Evolutionary conservation across 352 stramenopile genomes (phyloP).

Genomic region (Labyrinthula sp.): DNA sequence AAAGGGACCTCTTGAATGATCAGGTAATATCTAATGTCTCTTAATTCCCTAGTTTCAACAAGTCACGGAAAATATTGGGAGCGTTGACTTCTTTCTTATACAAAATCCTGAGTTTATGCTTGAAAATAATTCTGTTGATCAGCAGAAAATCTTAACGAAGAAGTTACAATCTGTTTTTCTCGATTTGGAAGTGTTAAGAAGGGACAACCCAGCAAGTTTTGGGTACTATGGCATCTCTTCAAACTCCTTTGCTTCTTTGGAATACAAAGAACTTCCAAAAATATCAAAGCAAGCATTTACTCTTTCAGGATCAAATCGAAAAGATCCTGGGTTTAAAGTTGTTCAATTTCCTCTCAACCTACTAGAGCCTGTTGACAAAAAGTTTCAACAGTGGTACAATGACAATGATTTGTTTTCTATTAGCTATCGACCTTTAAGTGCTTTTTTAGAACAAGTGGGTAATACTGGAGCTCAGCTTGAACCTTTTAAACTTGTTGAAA

Average conservation of each 20-base stretch:
- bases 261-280: slow-evolving; percentile 3
- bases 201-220: no score
- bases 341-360: slow-evolving; percentile 22
- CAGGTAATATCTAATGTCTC: no score
- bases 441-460: slow-evolving; percentile 19
- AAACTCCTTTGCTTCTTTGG: slow-evolving; percentile 25
- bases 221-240: slow-evolving; percentile 14
- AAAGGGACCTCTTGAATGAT: no score
- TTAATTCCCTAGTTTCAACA: no score
- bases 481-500: slow-evolving; percentile 15
- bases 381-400: slow-evolving; percentile 13
- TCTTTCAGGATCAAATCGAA: background rate
- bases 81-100: no score
- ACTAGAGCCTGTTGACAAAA: slow-evolving; percentile 21
- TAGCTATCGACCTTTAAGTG: slow-evolving; percentile 12
- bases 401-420: slow-evolving; percentile 6
- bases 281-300: slow-evolving; percentile 6
- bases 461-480: no score
- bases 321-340: slow-evolving; percentile 1
- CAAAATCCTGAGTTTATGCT: no score
- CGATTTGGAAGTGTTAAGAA: no score
- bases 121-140: no score
- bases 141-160: no score
- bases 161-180: no score
- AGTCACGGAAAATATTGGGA: no score